Evolutionary conservation across 441 rosid genomes (phyloP), one percentile per base, ranked within the genome.

Genomic region (Manihot esculenta): DNA sequence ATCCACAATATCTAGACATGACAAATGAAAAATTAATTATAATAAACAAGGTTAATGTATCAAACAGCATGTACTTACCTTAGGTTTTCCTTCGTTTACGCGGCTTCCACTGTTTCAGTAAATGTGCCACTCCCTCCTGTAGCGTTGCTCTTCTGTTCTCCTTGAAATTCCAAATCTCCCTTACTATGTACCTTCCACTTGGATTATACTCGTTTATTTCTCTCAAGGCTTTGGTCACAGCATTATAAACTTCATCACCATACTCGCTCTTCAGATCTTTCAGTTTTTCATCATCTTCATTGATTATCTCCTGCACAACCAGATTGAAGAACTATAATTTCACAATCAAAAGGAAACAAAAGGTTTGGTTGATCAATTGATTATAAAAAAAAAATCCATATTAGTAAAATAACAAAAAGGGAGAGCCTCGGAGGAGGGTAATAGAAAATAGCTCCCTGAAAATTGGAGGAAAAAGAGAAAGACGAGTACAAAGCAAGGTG

Each of bases 121-220:
- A 21, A 38, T 74, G 49, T 24, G 3, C 23, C 10, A 66, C 72
- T 57, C 79, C 89, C 68, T 87, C 91, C 56, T 20, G 70, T 54
- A 85, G 33, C 1, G 83, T 15, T 15, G 93, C 93, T 77, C 79
- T 85, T 80, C 81, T 78, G 14, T 64, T 57, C 51, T 69, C 78
- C 79, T 68, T 75, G 44, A 66, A 71, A 72, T 89, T 72, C 90
- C 88, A 89, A 0, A 91, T 57, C 74, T 82, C 90, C 0, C 45
- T 35, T 20, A 67, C 69, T 15, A 62, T 50, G 79, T 83, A 82
- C 50, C 89, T 74, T 24, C 90, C 96, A 63, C 87, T 88, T 6
- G 84, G 79, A 23, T 85, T 89, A 66, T 80, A 69, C 50, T 88
- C 86, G 44, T 77, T 83, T 69, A 84, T 56, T 78, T 86, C 85